These are phyloP conservation scores for Boletus reticuloceps DNA, from an alignment of 768 basidiomycete species.

Conservation along the genomic window DNA sequence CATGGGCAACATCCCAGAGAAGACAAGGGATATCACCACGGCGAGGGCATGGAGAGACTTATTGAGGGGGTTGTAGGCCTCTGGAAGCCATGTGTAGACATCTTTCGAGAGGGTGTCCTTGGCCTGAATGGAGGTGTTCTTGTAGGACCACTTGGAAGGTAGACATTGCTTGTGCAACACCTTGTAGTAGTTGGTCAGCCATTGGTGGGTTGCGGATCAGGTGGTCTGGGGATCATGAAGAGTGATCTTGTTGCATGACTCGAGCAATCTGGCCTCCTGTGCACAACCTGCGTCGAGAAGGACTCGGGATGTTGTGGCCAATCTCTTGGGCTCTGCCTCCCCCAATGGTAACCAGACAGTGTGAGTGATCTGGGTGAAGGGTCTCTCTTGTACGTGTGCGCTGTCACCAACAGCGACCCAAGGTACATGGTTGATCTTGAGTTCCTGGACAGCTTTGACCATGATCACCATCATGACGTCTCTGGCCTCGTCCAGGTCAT, in stretches of 20 bases:
- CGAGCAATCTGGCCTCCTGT: background rate
- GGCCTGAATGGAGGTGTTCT: too few relatives aligned
- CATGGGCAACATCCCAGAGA: too few relatives aligned
- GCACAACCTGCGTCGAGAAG: background rate
- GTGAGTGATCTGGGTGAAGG: too few relatives aligned
- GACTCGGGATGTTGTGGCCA: accelerated
- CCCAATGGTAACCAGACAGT: background rate
- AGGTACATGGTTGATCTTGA: background rate
- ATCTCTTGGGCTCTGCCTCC: background rate
- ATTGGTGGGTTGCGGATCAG: background rate
- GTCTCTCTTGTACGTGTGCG: background rate
- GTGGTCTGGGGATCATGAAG: background rate
- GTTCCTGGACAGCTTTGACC: background rate
- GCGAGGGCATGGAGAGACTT: too few relatives aligned
- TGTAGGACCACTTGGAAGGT: too few relatives aligned
- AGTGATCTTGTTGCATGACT: background rate
- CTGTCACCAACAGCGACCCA: background rate
- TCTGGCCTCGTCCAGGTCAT: background rate
- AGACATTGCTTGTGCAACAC: too few relatives aligned
- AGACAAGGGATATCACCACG: too few relatives aligned
- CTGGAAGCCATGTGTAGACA: too few relatives aligned
- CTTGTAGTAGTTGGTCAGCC: too few relatives aligned
- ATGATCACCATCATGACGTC: background rate
- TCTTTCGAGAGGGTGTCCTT: too few relatives aligned
- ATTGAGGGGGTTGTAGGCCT: too few relatives aligned